These are phyloP conservation scores for Didymella exigua DNA, from an alignment of 2,329 filamentous ascomycete genomes.

Conservation along the genomic window DNA sequence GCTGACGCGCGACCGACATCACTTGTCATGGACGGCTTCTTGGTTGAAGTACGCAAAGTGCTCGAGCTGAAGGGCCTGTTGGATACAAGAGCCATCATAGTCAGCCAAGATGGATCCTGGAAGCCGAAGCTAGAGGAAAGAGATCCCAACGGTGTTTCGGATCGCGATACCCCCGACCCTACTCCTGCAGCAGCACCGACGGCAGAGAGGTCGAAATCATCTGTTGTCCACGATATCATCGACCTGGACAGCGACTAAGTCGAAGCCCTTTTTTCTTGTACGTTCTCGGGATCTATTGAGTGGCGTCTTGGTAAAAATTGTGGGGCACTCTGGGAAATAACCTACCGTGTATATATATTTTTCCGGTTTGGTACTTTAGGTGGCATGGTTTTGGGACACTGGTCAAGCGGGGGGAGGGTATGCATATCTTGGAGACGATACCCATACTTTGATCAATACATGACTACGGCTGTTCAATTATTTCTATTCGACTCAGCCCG, in stretches of 20 bases:
- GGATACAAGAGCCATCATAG: constrained; percentile 64
- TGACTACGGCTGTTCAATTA: not conserved
- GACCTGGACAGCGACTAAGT: constrained; percentile 11
- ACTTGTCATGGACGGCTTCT: constrained; percentile 75
- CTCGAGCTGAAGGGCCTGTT: constrained; percentile 59
- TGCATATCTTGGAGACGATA: not conserved
- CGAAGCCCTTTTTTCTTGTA: not conserved
- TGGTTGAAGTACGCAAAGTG: constrained; percentile 64
- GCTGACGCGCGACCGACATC: constrained; percentile 75
- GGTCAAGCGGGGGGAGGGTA: not conserved
- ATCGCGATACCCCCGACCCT: constrained; percentile 15
- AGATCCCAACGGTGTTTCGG: constrained; percentile 21
- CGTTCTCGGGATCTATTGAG: not conserved
- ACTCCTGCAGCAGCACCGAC: not conserved
- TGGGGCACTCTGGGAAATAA: not conserved
- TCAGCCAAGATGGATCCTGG: constrained; percentile 71
- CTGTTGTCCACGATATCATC: constrained; percentile 2
- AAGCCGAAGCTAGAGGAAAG: constrained; percentile 51
- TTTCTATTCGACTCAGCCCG: not conserved
- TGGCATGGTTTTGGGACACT: not conserved
- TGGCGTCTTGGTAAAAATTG: not conserved
- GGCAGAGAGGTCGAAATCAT: not conserved
- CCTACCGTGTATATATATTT: not conserved
- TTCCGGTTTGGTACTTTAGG: not conserved
- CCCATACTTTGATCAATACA: not conserved